Evolutionary conservation across 305 asterid species (phyloP).

Genomic region (Plantago lanceolata): DNA sequence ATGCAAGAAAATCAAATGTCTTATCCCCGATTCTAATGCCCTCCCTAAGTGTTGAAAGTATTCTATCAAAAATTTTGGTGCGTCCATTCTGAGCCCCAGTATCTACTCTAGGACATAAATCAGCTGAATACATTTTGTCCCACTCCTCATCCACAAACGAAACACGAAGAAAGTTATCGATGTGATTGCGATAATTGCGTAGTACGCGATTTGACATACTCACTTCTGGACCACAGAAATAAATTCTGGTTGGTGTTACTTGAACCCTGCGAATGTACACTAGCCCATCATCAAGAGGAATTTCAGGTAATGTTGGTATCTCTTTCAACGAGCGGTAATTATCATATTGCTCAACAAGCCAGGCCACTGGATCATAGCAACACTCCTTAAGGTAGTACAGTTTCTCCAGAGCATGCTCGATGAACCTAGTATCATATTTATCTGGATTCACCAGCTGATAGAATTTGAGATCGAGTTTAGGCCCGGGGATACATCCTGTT

Average conservation of each 20-base stretch:
- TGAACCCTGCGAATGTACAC: slow-evolving; percentile 76
- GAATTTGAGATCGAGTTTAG: slow-evolving; percentile 43
- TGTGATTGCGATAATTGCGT: slow-evolving; percentile 44
- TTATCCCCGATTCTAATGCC: slow-evolving; percentile 72
- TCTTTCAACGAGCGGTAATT: slow-evolving; percentile 31
- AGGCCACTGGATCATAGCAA: slow-evolving; percentile 67
- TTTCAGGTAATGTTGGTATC: slow-evolving; percentile 41
- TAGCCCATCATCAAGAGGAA: slow-evolving; percentile 63
- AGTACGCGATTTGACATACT: slow-evolving; percentile 78
- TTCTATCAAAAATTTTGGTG: slow-evolving; percentile 59
- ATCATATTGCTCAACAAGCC: slow-evolving; percentile 54
- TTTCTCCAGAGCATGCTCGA: slow-evolving; percentile 69
- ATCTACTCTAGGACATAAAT: slow-evolving; percentile 44
- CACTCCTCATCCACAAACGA: slow-evolving; percentile 91
- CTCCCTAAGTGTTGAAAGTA: slow-evolving; percentile 48
- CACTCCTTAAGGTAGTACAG: slow-evolving; percentile 61
- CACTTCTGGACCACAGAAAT: slow-evolving; percentile 79
- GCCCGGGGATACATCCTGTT: slow-evolving; percentile 77
- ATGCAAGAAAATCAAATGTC: slow-evolving; percentile 79
- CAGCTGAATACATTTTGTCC: slow-evolving; percentile 65
- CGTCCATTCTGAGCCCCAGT: slow-evolving; percentile 29
- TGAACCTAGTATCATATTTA: slow-evolving; percentile 26
- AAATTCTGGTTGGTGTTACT: slow-evolving; percentile 77
- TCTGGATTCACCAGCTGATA: slow-evolving; percentile 50
- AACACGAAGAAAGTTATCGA: slow-evolving; percentile 82